These are phyloP conservation scores for Pythium coloratum DNA, from an alignment of 352 stramenopile genomes.

Conservation along the genomic window DNA sequence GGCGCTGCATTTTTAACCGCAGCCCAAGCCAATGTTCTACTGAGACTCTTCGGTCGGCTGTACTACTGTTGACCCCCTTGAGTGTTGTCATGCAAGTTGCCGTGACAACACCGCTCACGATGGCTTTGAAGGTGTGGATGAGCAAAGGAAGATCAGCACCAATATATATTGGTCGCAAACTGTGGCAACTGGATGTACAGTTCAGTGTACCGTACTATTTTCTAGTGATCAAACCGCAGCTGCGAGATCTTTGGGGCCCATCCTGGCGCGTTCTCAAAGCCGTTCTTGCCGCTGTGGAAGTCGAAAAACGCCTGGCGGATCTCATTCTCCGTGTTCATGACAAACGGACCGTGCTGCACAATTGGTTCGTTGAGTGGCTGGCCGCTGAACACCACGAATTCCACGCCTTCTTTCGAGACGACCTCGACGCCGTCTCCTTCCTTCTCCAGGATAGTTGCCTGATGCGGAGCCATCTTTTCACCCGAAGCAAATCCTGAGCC, in stretches of 20 bases:
- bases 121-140: no score
- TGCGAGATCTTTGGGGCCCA: constrained; percentile 55
- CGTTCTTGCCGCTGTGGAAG: constrained; percentile 55
- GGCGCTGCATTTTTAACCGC: no score
- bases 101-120: no score
- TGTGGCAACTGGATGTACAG: not conserved
- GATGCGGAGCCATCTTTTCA: constrained; percentile 34
- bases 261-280: constrained; percentile 59
- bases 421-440: constrained; percentile 52
- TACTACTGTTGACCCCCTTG: no score
- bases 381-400: constrained; percentile 64
- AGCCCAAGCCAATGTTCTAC: no score
- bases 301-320: constrained; percentile 59
- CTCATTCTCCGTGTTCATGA: constrained; percentile 62
- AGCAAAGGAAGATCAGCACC: no score
- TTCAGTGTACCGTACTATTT: no score
- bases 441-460: constrained; percentile 48
- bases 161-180: no score
- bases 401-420: constrained; percentile 31
- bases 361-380: constrained; percentile 63
- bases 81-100: no score
- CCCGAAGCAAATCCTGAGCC: not conserved
- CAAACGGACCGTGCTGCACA: constrained; percentile 69
- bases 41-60: no score
- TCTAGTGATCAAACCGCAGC: constrained; percentile 19